Evolutionary conservation across 768 basidiomycete species (phyloP).

Genomic region (Lactarius hengduanensis): DNA sequence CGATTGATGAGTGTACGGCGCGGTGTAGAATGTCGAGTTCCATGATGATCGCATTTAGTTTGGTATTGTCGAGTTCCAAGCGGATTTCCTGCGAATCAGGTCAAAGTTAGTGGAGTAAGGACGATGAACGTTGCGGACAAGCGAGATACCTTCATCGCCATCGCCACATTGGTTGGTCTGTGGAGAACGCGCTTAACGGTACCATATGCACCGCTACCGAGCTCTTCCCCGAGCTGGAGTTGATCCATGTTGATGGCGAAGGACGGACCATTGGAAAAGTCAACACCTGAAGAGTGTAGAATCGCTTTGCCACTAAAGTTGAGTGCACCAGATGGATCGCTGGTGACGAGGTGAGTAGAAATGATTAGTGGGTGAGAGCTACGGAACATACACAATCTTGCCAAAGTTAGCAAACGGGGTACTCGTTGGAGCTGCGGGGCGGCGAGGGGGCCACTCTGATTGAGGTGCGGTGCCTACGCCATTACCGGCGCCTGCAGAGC

Average conservation of each 20-base stretch:
- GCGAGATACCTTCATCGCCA: conserved; percentile 92
- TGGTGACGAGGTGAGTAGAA: conserved; percentile 35
- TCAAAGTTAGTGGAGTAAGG: neutral
- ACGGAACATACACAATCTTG: conserved; percentile 79
- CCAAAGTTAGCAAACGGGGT: conserved; percentile 92
- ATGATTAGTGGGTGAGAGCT: neutral
- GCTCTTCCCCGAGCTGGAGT: conserved; percentile 85
- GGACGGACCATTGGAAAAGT: conserved; percentile 87
- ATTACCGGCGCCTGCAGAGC: conserved; percentile 64
- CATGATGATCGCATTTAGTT: conserved; percentile 96
- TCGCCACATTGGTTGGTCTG: conserved; percentile 88
- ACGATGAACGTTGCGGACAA: neutral
- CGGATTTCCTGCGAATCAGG: conserved; percentile 79
- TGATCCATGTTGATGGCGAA: conserved; percentile 96
- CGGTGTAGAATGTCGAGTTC: conserved; percentile 98
- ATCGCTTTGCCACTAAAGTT: conserved; percentile 94
- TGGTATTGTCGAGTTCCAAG: conserved; percentile 89
- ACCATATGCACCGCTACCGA: conserved; percentile 96
- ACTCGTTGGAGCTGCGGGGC: conserved; percentile 41
- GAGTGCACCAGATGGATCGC: conserved; percentile 94
- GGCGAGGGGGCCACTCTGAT: conserved; percentile 34
- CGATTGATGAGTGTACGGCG: conserved; percentile 85
- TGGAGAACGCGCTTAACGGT: conserved; percentile 96
- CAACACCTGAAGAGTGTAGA: conserved; percentile 82
- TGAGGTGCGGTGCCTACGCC: conserved; percentile 63